Percentiles rank a stretch among this genome's conserved stretches.
These are phyloP conservation scores for Colletotrichum musae DNA, from an alignment of 2,329 filamentous ascomycete genomes.

Conservation along the genomic window DNA sequence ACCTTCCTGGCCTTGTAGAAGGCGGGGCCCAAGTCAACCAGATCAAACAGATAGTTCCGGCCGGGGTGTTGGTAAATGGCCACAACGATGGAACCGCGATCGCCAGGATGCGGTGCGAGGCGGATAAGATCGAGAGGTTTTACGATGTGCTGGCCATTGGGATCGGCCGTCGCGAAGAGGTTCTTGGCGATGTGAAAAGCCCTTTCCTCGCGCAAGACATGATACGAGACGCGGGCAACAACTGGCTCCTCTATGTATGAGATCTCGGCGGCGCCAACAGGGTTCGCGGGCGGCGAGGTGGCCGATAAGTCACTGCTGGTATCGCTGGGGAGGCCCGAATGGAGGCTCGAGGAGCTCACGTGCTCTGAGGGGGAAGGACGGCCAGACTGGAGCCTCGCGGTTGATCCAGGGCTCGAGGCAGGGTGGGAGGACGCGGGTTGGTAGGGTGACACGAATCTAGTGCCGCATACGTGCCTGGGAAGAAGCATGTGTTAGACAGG, in stretches of 20 bases:
- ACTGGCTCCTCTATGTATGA: constrained; percentile 75
- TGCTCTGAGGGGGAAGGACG: constrained; percentile 61
- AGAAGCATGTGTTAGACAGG: constrained; percentile 40
- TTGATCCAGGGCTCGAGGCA: constrained; percentile 60
- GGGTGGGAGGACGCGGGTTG: constrained; percentile 62
- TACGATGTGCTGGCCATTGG: constrained; percentile 81
- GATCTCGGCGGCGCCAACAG: constrained; percentile 60
- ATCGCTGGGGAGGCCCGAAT: constrained; percentile 53
- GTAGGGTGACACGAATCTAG: constrained; percentile 67
- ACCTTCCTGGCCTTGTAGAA: constrained; percentile 72
- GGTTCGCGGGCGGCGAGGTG: constrained; percentile 50
- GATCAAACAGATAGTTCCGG: constrained; percentile 76
- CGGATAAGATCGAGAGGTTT: constrained; percentile 85
- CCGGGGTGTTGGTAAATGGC: constrained; percentile 87
- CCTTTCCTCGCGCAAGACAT: constrained; percentile 86
- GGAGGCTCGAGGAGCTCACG: constrained; percentile 51
- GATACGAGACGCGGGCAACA: constrained; percentile 85
- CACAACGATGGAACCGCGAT: constrained; percentile 80
- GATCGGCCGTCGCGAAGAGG: constrained; percentile 79
- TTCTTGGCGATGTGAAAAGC: constrained; percentile 87
- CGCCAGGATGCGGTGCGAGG: constrained; percentile 76
- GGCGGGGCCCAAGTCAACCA: constrained; percentile 84
- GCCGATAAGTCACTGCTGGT: constrained; percentile 55
- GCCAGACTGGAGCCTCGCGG: constrained; percentile 58
- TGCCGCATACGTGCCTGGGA: constrained; percentile 76